phyloP scores from a whole-genome alignment of 2,329 filamentous ascomycete species.

The Exophiala oligosperma region DNA sequence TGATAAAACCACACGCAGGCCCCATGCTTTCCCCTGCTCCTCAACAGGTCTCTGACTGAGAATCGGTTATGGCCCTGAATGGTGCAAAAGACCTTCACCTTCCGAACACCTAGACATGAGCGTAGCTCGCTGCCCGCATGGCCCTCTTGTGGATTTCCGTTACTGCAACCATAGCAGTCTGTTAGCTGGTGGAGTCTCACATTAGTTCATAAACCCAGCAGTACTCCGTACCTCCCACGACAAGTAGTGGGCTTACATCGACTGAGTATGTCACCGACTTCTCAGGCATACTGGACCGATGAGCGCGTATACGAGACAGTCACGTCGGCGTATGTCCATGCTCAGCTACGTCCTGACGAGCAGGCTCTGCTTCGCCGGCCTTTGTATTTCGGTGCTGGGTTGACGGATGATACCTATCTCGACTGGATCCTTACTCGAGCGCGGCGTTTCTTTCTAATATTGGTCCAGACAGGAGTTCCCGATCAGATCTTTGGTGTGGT shows the following conservation, averaged over 20 bases:
- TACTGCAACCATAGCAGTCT: too few species aligned
- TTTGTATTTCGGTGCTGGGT: slow-evolving; percentile 43
- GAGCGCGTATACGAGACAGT: slow-evolving; percentile 46
- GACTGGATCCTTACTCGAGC: slow-evolving; percentile 63
- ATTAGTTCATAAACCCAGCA: not conserved
- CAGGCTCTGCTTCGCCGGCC: slow-evolving; percentile 36
- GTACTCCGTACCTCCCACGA: not conserved
- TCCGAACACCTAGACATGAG: not conserved
- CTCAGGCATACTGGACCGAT: slow-evolving; percentile 44
- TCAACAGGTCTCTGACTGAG: not conserved
- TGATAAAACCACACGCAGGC: not conserved
- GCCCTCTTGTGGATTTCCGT: not conserved
- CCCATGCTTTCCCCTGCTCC: not conserved
- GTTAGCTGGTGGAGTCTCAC: too few species aligned
- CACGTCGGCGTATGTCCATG: slow-evolving; percentile 41
- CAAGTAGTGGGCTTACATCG: not conserved
- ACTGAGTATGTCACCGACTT: slow-evolving; percentile 14
- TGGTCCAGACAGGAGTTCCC: slow-evolving; percentile 61
- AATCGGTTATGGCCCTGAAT: not conserved
- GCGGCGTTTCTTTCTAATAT: slow-evolving; percentile 59
- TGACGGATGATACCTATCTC: slow-evolving; percentile 55
- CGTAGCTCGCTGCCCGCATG: slow-evolving; percentile 16
- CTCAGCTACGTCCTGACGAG: slow-evolving; percentile 34
- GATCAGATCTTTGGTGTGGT: slow-evolving; percentile 63
- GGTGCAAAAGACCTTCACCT: not conserved